Conservation (phyloP, 2,329 filamentous ascomycete species). For the Exserohilum rostratum region DNA sequence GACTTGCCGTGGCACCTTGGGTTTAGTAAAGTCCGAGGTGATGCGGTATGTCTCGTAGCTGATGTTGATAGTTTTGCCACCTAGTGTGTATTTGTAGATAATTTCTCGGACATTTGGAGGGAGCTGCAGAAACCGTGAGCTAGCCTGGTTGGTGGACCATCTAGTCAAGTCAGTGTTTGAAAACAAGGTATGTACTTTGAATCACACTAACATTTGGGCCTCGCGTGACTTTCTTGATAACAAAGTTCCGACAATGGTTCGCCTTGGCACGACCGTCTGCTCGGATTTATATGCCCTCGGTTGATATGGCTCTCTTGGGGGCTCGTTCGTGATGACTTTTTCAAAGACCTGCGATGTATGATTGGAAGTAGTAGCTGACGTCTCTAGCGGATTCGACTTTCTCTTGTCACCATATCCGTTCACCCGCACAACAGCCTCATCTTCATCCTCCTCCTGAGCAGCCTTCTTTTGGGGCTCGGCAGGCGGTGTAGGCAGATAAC, state of each 20-base stretch:
- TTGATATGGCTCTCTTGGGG: conserved; percentile 16
- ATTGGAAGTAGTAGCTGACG: conserved; percentile 6
- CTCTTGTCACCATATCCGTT: not conserved
- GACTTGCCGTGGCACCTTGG: not conserved
- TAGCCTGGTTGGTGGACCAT: conserved; percentile 32
- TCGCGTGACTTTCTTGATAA: conserved; percentile 19
- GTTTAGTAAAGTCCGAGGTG: not conserved
- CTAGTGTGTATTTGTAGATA: conserved; percentile 31
- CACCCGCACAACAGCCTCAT: not conserved
- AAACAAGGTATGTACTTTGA: not conserved
- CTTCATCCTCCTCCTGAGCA: conserved; percentile 8
- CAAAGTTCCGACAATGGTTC: conserved; percentile 13
- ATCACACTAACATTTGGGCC: conserved; percentile 21
- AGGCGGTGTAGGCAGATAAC: conserved; percentile 31
- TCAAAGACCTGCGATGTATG: conserved; percentile 14
- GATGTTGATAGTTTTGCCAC: conserved; percentile 36
- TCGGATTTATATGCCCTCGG: conserved; percentile 21
- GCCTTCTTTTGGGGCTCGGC: conserved; percentile 20
- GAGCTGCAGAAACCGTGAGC: conserved; percentile 33
- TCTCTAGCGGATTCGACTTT: not conserved
- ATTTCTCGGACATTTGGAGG: conserved; percentile 27
- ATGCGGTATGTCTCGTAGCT: conserved; percentile 28
- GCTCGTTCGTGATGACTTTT: conserved; percentile 13
- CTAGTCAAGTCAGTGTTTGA: conserved; percentile 11
- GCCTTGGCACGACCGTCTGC: conserved; percentile 10